Evolutionary conservation across 495 filamentous ascomycete species (phyloP).

Genomic region (Neurospora sp.): DNA sequence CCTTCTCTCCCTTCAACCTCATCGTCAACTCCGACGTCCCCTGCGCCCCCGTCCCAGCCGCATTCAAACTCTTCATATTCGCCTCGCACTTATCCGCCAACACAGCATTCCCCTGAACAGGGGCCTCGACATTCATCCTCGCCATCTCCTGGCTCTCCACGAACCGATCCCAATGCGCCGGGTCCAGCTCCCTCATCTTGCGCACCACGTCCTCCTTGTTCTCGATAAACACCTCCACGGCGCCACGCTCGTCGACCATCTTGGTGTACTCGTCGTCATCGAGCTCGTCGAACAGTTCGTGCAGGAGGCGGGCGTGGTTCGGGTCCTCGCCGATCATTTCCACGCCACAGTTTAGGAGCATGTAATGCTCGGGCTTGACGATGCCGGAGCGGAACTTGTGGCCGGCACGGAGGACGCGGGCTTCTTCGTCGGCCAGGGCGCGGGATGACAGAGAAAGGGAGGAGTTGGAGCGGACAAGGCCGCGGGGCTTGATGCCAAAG

Average conservation of each 20-base stretch:
- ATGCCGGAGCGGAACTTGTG: slow-evolving; percentile 63
- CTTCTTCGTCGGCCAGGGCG: slow-evolving; percentile 80
- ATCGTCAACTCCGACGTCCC: background rate
- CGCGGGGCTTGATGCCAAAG: slow-evolving; percentile 22
- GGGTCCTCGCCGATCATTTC: slow-evolving; percentile 44
- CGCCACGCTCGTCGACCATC: slow-evolving; percentile 44
- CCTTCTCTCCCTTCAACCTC: background rate
- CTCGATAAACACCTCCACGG: slow-evolving; percentile 50
- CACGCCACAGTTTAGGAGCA: slow-evolving; percentile 28
- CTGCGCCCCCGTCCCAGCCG: background rate
- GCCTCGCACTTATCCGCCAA: background rate
- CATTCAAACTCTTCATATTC: background rate
- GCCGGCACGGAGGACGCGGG: slow-evolving; percentile 72
- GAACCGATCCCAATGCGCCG: slow-evolving; percentile 52
- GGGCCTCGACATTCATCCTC: slow-evolving; percentile 39
- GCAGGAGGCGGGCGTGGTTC: slow-evolving; percentile 45
- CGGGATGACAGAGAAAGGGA: slow-evolving; percentile 72
- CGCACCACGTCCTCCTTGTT: slow-evolving; percentile 38
- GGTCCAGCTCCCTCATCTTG: slow-evolving; percentile 46
- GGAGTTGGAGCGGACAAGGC: slow-evolving; percentile 60
- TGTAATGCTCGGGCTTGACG: slow-evolving; percentile 35
- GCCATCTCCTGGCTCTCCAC: slow-evolving; percentile 59
- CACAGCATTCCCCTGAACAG: background rate
- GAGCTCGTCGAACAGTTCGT: slow-evolving; percentile 53
- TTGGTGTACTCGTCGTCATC: slow-evolving; percentile 49